These are phyloP conservation scores for Ophiocordyceps camponoti-saundersi DNA, from an alignment of 2,329 filamentous ascomycete genomes.

Conservation along the genomic window DNA sequence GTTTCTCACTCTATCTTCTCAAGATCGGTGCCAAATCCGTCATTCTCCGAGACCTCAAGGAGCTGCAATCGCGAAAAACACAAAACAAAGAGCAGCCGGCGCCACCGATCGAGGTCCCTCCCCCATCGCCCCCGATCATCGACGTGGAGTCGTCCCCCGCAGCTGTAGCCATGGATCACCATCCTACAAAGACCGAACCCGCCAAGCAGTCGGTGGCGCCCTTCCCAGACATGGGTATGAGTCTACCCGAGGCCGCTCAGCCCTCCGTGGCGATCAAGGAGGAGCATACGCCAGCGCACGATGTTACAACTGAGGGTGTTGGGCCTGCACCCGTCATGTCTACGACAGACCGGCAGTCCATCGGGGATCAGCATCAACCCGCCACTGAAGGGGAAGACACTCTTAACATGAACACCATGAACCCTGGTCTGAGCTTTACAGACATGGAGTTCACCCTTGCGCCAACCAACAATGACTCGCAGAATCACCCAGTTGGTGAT, in stretches of 20 bases:
- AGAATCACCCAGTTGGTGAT: constrained; percentile 7
- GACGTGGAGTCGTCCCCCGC: constrained; percentile 18
- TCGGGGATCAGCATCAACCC: constrained; percentile 7
- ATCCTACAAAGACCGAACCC: constrained; percentile 17
- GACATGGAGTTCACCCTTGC: constrained; percentile 39
- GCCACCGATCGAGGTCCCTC: constrained; percentile 3
- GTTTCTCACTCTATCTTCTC: background rate
- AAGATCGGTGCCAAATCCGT: constrained; percentile 34
- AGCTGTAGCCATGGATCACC: constrained; percentile 8
- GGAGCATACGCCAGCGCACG: constrained; percentile 3
- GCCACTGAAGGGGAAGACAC: constrained; percentile 5
- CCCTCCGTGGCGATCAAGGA: constrained; percentile 7
- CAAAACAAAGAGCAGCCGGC: constrained; percentile 11
- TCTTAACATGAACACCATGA: constrained; percentile 1
- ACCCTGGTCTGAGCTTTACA: constrained; percentile 32
- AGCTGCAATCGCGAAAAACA: constrained; percentile 12
- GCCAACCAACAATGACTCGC: constrained; percentile 17
- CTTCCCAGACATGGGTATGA: constrained; percentile 39
- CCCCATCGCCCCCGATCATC: constrained; percentile 17
- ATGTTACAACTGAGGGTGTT: constrained; percentile 10
- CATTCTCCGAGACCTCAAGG: constrained; percentile 34
- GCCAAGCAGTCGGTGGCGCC: constrained; percentile 28
- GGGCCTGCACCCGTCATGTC: constrained; percentile 7
- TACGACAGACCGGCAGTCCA: constrained; percentile 9
- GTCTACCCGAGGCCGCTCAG: constrained; percentile 13